Base-by-base conservation (phyloP, 129 eudicot genomes). In the Flaveria ramosissima region DNA sequence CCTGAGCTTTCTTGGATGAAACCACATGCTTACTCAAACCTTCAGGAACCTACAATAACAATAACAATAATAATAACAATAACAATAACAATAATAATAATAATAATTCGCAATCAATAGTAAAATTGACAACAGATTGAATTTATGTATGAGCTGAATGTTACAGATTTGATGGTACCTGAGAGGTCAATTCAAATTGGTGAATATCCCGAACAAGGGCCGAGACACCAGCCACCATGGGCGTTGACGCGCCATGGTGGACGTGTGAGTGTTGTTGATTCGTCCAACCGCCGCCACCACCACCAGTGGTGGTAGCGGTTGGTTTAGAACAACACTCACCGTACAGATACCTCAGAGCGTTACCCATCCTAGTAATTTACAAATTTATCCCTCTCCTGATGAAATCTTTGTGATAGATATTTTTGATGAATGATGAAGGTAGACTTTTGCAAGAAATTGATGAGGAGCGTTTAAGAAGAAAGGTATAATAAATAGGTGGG, bases 1-100 rank as follows among this genome's bases (percentile, higher is more conserved):
- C 77, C 82, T 93, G 98, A 71, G 98, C 97, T 75, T 93, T 93
- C 85, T 85, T 88, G 63, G 98, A 90, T 17, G 98, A 93, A 68
- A 88, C 93, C 24, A 93, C 98, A 79, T 93, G 97, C 82, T 90
- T 85, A 67, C 81, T 80, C 56, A 91, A 87, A 55, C 92, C 97
- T 77, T 90, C 90, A 78, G 98, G 98, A 66, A 91, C 98, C 98
- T 93, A 76, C 55, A 51, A 48, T 42, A 71, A 20, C 1, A 16
- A 23, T 1, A 6, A 27, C 61, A 36, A n/a, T 36, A 5, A 2
- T 30, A 30, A 30, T 30, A n/a, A n/a, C n/a, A 2, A 24, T 24
- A 24, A 24, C 26, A 2, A 69, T 17, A 45, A 64, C 47, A 23
- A 66, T 17, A 2, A 32, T 43, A 6, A 27, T 67, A 36, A n/a